These are phyloP conservation scores for Domatiomyces globalis DNA, from an alignment of 2,329 filamentous ascomycete species.

Conservation along the genomic window DNA sequence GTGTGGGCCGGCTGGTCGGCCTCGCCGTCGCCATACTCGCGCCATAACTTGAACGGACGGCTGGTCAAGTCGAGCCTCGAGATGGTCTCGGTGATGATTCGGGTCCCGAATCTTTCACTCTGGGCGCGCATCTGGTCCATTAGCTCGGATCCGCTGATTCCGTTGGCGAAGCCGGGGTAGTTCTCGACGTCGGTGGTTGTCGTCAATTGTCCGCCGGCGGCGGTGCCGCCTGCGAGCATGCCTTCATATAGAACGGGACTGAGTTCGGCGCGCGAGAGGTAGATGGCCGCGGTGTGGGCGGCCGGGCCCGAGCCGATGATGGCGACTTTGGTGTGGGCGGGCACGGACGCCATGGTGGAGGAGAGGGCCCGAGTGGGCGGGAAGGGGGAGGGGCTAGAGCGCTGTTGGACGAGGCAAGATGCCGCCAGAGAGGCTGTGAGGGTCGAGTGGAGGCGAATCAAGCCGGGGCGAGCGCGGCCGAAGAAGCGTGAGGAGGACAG, in stretches of 20 bases:
- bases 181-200: slow-evolving; percentile 98
- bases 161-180: slow-evolving; percentile 85
- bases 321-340: slow-evolving; percentile 16
- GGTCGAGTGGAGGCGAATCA: slow-evolving; percentile 53
- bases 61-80: slow-evolving; percentile 69
- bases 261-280: slow-evolving; percentile 85
- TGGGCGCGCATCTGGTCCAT: slow-evolving; percentile 96
- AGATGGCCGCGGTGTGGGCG: slow-evolving; percentile 93
- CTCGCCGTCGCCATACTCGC: slow-evolving; percentile 64
- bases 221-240: slow-evolving; percentile 93
- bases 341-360: slow-evolving; percentile 61
- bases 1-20: slow-evolving; percentile 62
- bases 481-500: slow-evolving; percentile 73
- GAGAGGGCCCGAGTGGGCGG: slow-evolving; percentile 23
- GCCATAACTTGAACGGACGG: slow-evolving; percentile 84
- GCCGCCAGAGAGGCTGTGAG: slow-evolving; percentile 59
- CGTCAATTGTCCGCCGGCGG: slow-evolving; percentile 89
- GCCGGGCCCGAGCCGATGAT: slow-evolving; percentile 88
- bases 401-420: slow-evolving; percentile 50
- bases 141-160: slow-evolving; percentile 71
- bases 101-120: slow-evolving; percentile 80
- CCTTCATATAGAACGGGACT: slow-evolving; percentile 95
- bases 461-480: slow-evolving; percentile 42
- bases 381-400: slow-evolving; percentile 26
- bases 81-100: slow-evolving; percentile 87